phyloP scores from a whole-genome alignment of 2,329 filamentous ascomycete genomes.

The Huntiella abstrusa region DNA sequence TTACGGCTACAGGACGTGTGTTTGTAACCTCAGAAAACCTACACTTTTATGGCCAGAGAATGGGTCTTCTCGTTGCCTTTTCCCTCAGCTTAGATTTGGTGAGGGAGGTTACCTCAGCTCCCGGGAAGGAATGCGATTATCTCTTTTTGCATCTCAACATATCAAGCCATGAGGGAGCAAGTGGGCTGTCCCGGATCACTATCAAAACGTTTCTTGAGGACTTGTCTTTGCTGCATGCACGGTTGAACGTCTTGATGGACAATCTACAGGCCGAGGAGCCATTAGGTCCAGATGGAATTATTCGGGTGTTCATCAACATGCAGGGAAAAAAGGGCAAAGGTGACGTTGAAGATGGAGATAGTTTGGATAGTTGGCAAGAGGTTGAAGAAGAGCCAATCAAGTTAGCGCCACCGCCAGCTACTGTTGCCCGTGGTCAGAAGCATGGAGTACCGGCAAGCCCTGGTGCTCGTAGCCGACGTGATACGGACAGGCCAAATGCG shows the following conservation, averaged over 20 bases:
- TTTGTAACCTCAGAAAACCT: constrained; percentile 77
- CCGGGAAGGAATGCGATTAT: constrained; percentile 84
- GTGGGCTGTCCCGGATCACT: constrained; percentile 53
- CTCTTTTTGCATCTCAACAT: constrained; percentile 45
- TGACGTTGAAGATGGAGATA: constrained; percentile 29
- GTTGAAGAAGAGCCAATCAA: constrained; percentile 33
- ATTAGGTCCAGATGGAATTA: constrained; percentile 46
- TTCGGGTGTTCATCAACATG: constrained; percentile 55
- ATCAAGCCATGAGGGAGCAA: constrained; percentile 14
- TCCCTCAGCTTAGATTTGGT: constrained; percentile 58
- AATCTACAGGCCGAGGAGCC: constrained; percentile 57
- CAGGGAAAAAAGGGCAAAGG: constrained; percentile 27
- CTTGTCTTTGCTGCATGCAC: constrained; percentile 58
- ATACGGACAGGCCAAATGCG: constrained; percentile 9
- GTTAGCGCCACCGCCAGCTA: constrained; percentile 26
- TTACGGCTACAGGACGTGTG: constrained; percentile 52
- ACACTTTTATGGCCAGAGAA: constrained; percentile 92
- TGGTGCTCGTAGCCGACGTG: constrained; percentile 20
- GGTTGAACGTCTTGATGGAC: constrained; percentile 70
- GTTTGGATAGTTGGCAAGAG: constrained; percentile 40
- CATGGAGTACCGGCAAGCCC: constrained; percentile 2
- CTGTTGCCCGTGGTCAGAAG: constrained; percentile 19
- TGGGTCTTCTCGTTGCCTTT: constrained; percentile 75
- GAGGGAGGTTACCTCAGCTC: constrained; percentile 72
- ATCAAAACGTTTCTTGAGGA: constrained; percentile 90